Evolutionary conservation across 1,284 basidiomycete genomes (phyloP), one percentile per base, ranked within the genome.

Genomic region (Melampsora abietis-canadensis): DNA sequence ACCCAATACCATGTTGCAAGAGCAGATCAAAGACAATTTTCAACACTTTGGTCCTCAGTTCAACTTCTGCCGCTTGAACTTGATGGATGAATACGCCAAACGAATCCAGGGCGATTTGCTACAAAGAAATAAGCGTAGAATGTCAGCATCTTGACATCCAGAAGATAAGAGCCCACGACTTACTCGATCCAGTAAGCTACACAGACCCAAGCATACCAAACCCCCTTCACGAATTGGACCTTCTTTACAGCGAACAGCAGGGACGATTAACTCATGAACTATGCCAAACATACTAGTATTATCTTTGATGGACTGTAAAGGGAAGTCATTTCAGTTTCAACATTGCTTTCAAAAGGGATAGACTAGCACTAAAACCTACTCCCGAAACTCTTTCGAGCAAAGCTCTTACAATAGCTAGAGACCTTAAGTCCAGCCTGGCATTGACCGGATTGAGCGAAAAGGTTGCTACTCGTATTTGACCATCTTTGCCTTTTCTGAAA

Each of bases 261-360:
- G 95, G 40, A 96, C 87, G 78, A 98, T 92, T 30, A 98, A 84
- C 79, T 97, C 92, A 1, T 89, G 87, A 1, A 98, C 84, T 47
- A 98, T 87, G 44, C 95, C 95, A 80, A 95, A 90, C 62, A 98
- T 85, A 0, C 92, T 94, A 1, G 92, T 92, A 82, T 98, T 95
- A 78, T 97, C 94, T 80, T 95, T 92, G 76, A 98, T 89, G 0
- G 88, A 90, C 90, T 92, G 79, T 0, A 12, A 40, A 65, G n/a
- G 15, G 19, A 4, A 51, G 14, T 14, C 19, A n/a, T 47, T 27
- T 12, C 24, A 62, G 17, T 12, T 34, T 60, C 37, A 47, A n/a
- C 47, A 31, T 8, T 10, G 19, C 17, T 40, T 27, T 17, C 21
- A 47, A 40, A 21, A 40, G 60, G 6, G n/a, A 15, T 24, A 51